Conservation (phyloP, 164 flowering plant species). For the Santalum album region DNA sequence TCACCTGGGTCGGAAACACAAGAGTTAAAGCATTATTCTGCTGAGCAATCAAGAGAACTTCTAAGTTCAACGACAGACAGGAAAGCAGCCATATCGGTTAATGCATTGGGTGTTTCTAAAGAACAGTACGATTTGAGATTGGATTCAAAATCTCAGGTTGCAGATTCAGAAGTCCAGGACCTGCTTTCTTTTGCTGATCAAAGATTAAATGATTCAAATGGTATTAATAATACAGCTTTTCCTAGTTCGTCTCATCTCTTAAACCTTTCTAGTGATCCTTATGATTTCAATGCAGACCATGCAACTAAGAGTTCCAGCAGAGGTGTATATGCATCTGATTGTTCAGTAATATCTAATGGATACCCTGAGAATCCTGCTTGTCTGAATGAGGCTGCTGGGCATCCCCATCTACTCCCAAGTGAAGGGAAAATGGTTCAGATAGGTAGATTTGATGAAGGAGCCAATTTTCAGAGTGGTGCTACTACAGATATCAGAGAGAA, state of each 20-base stretch:
- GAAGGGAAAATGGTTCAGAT: conserved; percentile 23
- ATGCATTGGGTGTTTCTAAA: conserved; percentile 8
- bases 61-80: no score
- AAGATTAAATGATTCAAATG: conserved; percentile 46
- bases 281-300: conserved; percentile 17
- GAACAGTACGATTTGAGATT: conserved; percentile 18
- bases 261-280: conserved; percentile 18
- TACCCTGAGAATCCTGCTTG: conserved; percentile 19
- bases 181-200: conserved; percentile 35
- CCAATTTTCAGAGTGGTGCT: conserved; percentile 11
- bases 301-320: conserved; percentile 19
- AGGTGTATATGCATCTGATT: conserved; percentile 14
- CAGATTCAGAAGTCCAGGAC: conserved; percentile 32
- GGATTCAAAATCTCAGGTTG: conserved; percentile 12
- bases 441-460: conserved; percentile 14
- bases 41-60: conserved; percentile 20
- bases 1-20: conserved; percentile 9
- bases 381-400: conserved; percentile 12
- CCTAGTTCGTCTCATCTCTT: conserved; percentile 9
- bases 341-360: conserved; percentile 23
- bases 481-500: conserved; percentile 38
- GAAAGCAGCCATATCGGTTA: conserved; percentile 6
- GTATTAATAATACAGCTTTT: conserved; percentile 14
- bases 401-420: conserved; percentile 18
- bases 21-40: conserved; percentile 11